Conservation (phyloP, 495 filamentous ascomycete species). For the Oidiodendron maius region DNA sequence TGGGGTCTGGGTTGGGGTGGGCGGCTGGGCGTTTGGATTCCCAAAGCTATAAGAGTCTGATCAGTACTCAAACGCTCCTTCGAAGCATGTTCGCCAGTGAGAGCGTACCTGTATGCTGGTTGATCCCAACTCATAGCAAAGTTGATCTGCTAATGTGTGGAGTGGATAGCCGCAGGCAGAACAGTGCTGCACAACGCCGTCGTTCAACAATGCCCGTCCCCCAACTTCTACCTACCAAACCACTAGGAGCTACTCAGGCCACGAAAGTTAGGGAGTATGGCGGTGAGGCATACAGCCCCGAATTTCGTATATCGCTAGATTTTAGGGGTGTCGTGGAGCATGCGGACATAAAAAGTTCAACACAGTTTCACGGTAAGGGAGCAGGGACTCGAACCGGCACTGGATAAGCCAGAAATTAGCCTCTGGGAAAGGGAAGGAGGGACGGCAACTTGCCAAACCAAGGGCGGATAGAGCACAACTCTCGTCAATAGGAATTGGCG, state of each 20-base stretch:
- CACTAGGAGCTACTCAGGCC: background rate
- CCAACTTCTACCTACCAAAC: conserved; percentile 12
- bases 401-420: background rate
- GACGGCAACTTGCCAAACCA: too few species aligned
- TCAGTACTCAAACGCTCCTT: conserved; percentile 3
- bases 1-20: conserved; percentile 70
- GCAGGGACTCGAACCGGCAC: background rate
- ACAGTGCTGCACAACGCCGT: conserved; percentile 11
- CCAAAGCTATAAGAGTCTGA: conserved; percentile 52
- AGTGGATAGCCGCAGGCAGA: conserved; percentile 12
- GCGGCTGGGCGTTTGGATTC: conserved; percentile 71
- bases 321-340: background rate
- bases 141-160: conserved; percentile 17
- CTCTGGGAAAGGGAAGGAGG: background rate
- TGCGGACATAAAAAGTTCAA: background rate
- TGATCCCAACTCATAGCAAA: conserved; percentile 74
- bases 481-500: too few species aligned
- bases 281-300: background rate
- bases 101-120: conserved; percentile 61
- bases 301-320: background rate
- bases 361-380: background rate
- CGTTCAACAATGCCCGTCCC: background rate
- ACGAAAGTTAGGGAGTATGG: background rate
- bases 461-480: too few species aligned
- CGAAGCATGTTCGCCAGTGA: background rate